Percentiles rank a stretch among this genome's conserved stretches.
phyloP scores from a whole-genome alignment of 345 rosid genomes.

The Pelargonium nanum region DNA sequence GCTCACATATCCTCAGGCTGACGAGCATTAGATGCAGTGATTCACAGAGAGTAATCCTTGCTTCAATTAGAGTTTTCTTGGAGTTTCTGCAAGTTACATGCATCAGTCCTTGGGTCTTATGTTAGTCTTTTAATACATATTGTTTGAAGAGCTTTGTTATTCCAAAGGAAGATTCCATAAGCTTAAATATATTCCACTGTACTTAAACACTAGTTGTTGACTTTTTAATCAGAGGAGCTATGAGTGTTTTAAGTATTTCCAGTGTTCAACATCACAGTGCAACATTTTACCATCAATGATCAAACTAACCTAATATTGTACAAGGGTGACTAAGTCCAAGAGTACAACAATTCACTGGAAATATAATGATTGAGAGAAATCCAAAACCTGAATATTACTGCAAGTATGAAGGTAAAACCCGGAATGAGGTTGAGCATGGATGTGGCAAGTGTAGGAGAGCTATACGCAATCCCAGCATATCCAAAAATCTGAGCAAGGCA shows the following conservation, averaged over 20 bases:
- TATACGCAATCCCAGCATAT: constrained; percentile 16
- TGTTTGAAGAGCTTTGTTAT: no score
- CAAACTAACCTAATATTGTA: background rate
- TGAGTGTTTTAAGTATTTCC: background rate
- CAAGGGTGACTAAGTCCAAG: background rate
- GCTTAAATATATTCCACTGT: background rate
- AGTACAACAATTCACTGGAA: background rate
- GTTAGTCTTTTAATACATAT: no score
- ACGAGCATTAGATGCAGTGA: background rate
- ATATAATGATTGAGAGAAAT: background rate
- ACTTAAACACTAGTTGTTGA: background rate
- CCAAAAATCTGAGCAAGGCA: constrained; percentile 23
- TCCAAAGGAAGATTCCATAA: background rate
- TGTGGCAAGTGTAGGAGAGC: constrained; percentile 30
- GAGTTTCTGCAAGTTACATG: background rate
- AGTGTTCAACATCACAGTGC: background rate
- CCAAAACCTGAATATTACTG: constrained; percentile 21
- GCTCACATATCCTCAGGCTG: background rate
- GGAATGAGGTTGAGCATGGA: constrained; percentile 30
- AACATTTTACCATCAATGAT: background rate
- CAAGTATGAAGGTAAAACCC: constrained; percentile 31
- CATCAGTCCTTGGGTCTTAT: background rate
- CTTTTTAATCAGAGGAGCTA: background rate
- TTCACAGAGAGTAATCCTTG: no score
- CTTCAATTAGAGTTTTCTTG: background rate